phyloP scores from a whole-genome alignment of 495 filamentous ascomycete genomes.

The Podospora pseudopauciseta region DNA sequence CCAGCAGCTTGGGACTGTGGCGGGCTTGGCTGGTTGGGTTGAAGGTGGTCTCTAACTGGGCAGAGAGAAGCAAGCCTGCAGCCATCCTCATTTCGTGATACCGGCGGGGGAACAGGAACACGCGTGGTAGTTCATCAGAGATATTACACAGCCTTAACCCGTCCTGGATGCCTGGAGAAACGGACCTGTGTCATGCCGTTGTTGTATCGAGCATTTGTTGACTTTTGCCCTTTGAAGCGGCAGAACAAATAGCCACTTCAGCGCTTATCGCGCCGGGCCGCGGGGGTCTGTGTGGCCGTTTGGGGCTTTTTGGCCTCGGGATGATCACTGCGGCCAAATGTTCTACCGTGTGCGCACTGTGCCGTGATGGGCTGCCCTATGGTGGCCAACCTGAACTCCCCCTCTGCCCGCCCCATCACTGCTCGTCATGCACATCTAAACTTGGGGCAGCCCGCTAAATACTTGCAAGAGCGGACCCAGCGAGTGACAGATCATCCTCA shows the following conservation, averaged over 20 bases:
- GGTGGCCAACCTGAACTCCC: background rate
- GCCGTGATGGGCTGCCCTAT: background rate
- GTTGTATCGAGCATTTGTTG: background rate
- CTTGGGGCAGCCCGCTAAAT: conserved; percentile 8
- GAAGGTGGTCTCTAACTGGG: background rate
- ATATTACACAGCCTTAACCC: background rate
- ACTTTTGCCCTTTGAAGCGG: background rate
- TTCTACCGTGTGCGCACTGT: conserved; percentile 7
- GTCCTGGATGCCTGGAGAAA: background rate
- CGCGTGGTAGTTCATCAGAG: background rate
- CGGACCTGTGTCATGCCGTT: background rate
- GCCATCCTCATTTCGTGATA: background rate
- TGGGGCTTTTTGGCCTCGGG: background rate
- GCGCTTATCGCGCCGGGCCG: background rate
- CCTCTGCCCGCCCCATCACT: background rate
- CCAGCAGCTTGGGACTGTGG: background rate
- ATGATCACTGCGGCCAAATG: background rate
- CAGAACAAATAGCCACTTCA: background rate
- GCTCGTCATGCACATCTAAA: conserved; percentile 7
- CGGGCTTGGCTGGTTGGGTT: background rate
- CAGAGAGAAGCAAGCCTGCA: background rate
- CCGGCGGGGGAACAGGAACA: background rate
- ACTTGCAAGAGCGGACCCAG: conserved; percentile 4
- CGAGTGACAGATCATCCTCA: background rate
- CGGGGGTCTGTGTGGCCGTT: background rate